These are phyloP conservation scores for Hygrocybe coccinea DNA, from an alignment of 768 basidiomycete species.

Conservation along the genomic window DNA sequence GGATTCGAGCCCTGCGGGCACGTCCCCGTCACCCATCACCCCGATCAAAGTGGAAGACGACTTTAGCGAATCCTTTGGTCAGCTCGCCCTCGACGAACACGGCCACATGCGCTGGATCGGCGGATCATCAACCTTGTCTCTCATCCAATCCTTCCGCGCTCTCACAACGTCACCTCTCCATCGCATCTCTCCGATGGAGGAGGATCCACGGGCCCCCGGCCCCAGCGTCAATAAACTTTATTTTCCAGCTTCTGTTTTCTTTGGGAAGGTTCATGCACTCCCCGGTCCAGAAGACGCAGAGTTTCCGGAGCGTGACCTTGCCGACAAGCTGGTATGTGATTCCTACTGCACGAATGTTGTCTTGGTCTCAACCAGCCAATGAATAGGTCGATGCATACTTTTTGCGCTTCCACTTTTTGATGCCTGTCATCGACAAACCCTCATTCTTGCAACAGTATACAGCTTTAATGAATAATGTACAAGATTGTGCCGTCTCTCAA, in stretches of 20 bases:
- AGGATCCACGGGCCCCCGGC: constrained; percentile 73
- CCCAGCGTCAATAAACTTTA: constrained; percentile 81
- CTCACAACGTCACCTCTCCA: constrained; percentile 68
- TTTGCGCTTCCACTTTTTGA: constrained; percentile 76
- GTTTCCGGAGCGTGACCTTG: constrained; percentile 78
- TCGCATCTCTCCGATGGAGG: constrained; percentile 79
- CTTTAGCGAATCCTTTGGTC: constrained; percentile 79
- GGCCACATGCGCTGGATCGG: constrained; percentile 92
- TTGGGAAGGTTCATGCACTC: constrained; percentile 78
- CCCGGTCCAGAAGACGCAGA: constrained; percentile 84
- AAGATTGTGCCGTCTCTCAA: constrained; percentile 49
- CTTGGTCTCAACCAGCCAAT: constrained; percentile 19
- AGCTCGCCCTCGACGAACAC: constrained; percentile 83
- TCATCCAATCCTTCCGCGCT: constrained; percentile 82
- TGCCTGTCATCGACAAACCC: constrained; percentile 84
- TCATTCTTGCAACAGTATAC: constrained; percentile 71
- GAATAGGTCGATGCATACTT: constrained; percentile 83
- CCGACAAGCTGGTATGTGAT: constrained; percentile 73
- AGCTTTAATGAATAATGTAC: constrained; percentile 65
- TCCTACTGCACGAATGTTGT: neutral
- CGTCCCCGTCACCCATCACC: constrained; percentile 32
- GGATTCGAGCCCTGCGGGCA: constrained; percentile 7
- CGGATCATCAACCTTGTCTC: constrained; percentile 86
- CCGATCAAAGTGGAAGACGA: constrained; percentile 65
- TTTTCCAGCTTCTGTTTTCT: constrained; percentile 83